These are phyloP conservation scores for Hysterangium stoloniferum DNA, from an alignment of 768 basidiomycete genomes.

Conservation along the genomic window DNA sequence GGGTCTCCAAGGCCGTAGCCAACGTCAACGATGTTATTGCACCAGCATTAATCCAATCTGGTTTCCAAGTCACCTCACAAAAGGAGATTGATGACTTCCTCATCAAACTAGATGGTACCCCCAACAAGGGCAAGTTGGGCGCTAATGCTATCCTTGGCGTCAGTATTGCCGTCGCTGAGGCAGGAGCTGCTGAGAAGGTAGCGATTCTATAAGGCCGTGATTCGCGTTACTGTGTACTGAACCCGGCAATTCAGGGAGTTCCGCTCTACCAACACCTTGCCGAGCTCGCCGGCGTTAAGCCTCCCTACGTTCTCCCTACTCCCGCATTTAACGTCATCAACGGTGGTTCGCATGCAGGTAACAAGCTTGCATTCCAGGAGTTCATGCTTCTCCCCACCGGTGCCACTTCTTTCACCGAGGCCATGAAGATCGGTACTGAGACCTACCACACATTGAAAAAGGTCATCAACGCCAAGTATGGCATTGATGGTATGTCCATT, in stretches of 20 bases:
- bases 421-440: conserved; percentile 97
- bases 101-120: conserved; percentile 94
- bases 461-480: conserved; percentile 98
- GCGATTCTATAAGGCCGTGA: conserved; percentile 1
- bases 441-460: conserved; percentile 98
- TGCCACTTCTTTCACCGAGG: conserved; percentile 86
- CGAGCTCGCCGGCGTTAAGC: conserved; percentile 89
- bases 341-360: conserved; percentile 98
- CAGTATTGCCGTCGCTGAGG: conserved; percentile 90
- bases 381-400: conserved; percentile 99
- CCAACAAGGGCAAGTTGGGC: conserved; percentile 99
- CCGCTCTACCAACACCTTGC: conserved; percentile 97
- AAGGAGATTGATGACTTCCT: conserved; percentile 96
- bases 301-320: conserved; percentile 85
- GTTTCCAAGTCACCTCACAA: conserved; percentile 79
- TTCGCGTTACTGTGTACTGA: not conserved
- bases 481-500: conserved; percentile 76
- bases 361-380: conserved; percentile 99
- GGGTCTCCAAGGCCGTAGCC: conserved; percentile 86
- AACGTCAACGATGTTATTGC: conserved; percentile 93
- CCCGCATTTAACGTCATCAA: conserved; percentile 99
- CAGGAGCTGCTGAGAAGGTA: conserved; percentile 86
- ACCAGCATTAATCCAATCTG: conserved; percentile 78
- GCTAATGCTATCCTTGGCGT: conserved; percentile 99
- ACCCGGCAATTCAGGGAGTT: conserved; percentile 40